phyloP scores from a whole-genome alignment of 306 rosid genomes.

The Fragaria ananassa region DNA sequence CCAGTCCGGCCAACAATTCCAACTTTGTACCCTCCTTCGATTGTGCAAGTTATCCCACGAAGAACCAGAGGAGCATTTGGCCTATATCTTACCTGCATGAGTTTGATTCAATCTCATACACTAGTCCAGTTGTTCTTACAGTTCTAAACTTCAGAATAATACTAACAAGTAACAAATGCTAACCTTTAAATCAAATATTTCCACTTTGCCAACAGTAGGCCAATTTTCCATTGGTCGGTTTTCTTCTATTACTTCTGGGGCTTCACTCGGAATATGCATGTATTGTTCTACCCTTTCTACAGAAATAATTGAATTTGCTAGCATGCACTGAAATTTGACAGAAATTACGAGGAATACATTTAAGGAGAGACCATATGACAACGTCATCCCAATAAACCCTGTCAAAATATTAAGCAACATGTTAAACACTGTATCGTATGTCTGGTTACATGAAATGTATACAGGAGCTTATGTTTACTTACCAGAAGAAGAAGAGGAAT shows the following conservation, averaged over 20 bases:
- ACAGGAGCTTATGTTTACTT: neutral
- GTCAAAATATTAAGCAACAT: constrained; percentile 3
- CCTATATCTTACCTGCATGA: constrained; percentile 29
- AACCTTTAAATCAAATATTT: constrained; percentile 29
- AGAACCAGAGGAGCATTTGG: constrained; percentile 31
- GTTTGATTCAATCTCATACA: neutral
- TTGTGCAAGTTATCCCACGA: constrained; percentile 27
- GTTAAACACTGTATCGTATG: neutral
- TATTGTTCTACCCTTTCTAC: constrained; percentile 37
- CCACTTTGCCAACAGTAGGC: constrained; percentile 29
- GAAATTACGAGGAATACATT: constrained; percentile 12
- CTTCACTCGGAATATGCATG: constrained; percentile 35
- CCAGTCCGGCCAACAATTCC: constrained; percentile 41
- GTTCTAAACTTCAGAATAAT: neutral
- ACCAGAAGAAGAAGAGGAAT: constrained; percentile 25
- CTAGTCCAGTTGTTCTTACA: neutral
- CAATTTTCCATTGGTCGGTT: constrained; percentile 23
- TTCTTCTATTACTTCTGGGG: constrained; percentile 14
- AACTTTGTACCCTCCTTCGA: constrained; percentile 34
- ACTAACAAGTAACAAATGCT: neutral
- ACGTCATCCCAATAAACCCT: constrained; percentile 33
- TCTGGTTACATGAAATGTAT: neutral
- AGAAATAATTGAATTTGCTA: constrained; percentile 28
- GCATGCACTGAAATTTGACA: constrained; percentile 27
- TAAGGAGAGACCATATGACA: constrained; percentile 32